Evolutionary conservation across 768 basidiomycete genomes (phyloP).

Genomic region (Cystofilobasidium ferigula): DNA sequence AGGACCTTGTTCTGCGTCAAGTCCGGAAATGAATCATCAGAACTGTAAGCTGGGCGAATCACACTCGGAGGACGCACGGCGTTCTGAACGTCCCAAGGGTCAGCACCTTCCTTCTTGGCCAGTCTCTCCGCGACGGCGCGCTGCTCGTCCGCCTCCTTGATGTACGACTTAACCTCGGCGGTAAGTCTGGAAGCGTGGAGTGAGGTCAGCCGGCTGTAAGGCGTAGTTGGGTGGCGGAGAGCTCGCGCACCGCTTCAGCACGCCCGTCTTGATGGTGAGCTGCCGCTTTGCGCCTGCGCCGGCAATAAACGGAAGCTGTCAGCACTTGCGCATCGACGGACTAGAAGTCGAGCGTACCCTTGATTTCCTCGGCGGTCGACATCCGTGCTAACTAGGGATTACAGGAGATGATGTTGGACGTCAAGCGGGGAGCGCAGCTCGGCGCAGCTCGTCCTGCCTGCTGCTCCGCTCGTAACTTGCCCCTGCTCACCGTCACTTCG

Average conservation of each 20-base stretch:
- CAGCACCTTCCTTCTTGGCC: conserved; percentile 14
- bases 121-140: conserved; percentile 9
- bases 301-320: not conserved
- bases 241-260: conserved; percentile 23
- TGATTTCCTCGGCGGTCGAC: not conserved
- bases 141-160: conserved; percentile 25
- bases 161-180: conserved; percentile 26
- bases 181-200: conserved; percentile 12
- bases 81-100: conserved; percentile 29
- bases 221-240: not conserved
- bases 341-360: not conserved
- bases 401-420: too few species aligned
- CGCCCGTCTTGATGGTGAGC: conserved; percentile 27
- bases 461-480: too few species aligned
- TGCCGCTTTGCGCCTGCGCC: conserved; percentile 22
- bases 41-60: not conserved
- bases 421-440: too few species aligned
- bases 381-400: too few species aligned
- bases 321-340: not conserved
- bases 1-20: conserved; percentile 27
- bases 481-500: too few species aligned
- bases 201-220: too few species aligned
- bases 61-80: conserved; percentile 10
- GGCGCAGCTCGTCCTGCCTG: too few species aligned
- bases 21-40: not conserved